A percentile compares a stretch with the other conserved stretches of the same genome.
These are phyloP conservation scores for Cystobasidium sp. DNA, from an alignment of 1,284 basidiomycete species.

Conservation along the genomic window DNA sequence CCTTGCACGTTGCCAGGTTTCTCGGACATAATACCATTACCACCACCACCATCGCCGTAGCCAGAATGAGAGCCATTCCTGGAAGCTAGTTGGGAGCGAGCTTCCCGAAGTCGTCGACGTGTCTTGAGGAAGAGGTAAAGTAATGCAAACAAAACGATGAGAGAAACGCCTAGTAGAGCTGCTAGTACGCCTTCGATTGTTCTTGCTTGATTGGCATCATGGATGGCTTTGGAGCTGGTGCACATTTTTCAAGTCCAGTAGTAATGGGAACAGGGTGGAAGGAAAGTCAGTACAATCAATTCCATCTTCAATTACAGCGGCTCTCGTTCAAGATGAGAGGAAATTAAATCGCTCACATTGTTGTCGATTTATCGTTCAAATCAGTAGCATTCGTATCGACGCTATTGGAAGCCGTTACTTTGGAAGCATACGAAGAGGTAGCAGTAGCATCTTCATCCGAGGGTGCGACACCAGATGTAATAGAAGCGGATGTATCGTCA, in stretches of 20 bases:
- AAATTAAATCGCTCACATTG: slow-evolving; percentile 4
- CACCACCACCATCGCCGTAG: not conserved
- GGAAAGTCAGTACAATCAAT: not conserved
- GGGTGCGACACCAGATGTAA: not conserved
- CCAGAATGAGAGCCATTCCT: not conserved
- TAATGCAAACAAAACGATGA: slow-evolving; percentile 11
- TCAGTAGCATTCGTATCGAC: slow-evolving; percentile 21
- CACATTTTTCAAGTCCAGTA: not conserved
- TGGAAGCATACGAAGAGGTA: slow-evolving; percentile 8
- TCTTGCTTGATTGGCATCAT: slow-evolving; percentile 24
- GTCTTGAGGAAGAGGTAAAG: slow-evolving; percentile 17
- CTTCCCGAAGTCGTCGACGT: slow-evolving; percentile 7
- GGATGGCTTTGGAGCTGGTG: slow-evolving; percentile 31
- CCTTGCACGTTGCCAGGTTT: slow-evolving; percentile 10
- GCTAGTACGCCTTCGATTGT: slow-evolving; percentile 31
- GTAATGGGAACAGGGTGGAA: not conserved
- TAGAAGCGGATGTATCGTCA: not conserved
- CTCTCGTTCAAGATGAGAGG: not conserved
- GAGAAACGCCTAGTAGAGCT: slow-evolving; percentile 22
- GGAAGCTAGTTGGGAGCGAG: slow-evolving; percentile 6
- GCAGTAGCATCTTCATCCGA: not conserved
- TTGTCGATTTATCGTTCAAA: slow-evolving; percentile 21
- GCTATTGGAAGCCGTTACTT: not conserved
- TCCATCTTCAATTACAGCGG: not conserved
- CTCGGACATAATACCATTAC: slow-evolving; percentile 4